Evolutionary conservation across 768 basidiomycete genomes (phyloP), one percentile per base, ranked within the genome.

Genomic region (Pisolithus sp.): DNA sequence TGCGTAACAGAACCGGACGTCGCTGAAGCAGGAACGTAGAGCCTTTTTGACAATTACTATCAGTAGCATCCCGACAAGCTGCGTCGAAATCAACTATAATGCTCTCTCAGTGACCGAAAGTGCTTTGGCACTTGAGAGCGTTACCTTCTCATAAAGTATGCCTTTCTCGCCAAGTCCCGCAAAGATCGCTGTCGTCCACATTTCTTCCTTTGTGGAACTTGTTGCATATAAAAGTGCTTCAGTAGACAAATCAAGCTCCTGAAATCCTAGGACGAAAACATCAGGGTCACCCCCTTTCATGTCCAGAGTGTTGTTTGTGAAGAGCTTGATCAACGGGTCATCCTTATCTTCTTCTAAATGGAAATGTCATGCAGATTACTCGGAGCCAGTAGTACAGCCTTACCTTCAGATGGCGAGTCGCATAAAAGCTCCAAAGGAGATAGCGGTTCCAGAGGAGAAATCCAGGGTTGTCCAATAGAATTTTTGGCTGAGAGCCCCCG

Each of bases 21-120:
- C 75, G 24, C 71, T 68, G 54, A 92, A 85, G 55, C 76, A 77
- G 3, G 60, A 30, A 6, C 65, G 67, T 39, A 86, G 56, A 0
- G 63, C 55, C 50, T 76, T 84, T 65, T 80, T 85, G 7, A 79
- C 82, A 39, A 92, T 69, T 26, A 87, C 66, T 10, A 92, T 61
- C 18, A 92, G 67, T n/a, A 92, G 71, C 75, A 90, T 87, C 34
- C 90, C 90, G 36, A 92, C 89, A 18, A 93, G 83, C 62, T 90
- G 90, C 58, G 78, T 86, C 3, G 86, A 88, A 13, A 70, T 72
- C 30, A 92, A 72, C 88, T 91, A 46, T n/a, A 1, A 44, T 21
- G 31, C 4, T 31, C 23, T 13, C 21, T 51, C 28, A 51, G 18
- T 37, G 37, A 54, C 7, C n/a, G 18, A 7, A 8, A 41, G 49